These are phyloP conservation scores for Podospora pseudoanserina DNA, from an alignment of 495 filamentous ascomycete species.

Conservation along the genomic window DNA sequence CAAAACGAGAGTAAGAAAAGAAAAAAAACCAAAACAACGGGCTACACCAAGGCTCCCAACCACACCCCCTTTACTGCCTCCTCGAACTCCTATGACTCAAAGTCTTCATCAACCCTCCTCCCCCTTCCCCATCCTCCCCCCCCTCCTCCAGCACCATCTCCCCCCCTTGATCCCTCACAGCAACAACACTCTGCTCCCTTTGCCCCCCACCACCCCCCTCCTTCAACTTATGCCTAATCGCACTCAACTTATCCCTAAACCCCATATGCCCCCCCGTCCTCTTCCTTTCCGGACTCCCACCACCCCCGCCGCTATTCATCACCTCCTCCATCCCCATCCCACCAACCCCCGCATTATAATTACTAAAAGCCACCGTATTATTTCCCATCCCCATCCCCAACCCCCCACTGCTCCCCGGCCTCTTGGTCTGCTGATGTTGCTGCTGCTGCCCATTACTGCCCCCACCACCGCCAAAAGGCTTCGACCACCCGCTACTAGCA, in stretches of 20 bases:
- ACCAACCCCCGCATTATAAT: neutral
- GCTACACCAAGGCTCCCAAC: neutral
- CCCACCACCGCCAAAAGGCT: conserved; percentile 24
- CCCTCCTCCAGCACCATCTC: neutral
- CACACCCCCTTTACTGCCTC: neutral
- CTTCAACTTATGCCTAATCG: conserved; percentile 36
- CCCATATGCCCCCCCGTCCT: conserved; percentile 27
- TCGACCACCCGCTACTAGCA: conserved; percentile 30
- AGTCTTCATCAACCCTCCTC: conserved; percentile 20
- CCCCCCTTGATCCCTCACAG: neutral
- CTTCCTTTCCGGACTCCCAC: conserved; percentile 18
- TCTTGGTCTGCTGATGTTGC: neutral
- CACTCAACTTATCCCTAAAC: conserved; percentile 39
- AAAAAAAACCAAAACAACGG: conserved; percentile 4
- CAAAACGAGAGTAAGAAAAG: conserved; percentile 1
- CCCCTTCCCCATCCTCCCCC: conserved; percentile 9
- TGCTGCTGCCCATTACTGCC: neutral
- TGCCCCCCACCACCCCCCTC: conserved; percentile 29
- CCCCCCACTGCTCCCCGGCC: conserved; percentile 26
- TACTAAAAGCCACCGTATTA: neutral
- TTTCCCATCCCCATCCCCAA: neutral
- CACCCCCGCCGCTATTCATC: neutral
- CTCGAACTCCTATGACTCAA: conserved; percentile 11
- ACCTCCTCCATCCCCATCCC: neutral
- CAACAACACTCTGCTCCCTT: neutral